phyloP scores from a whole-genome alignment of 1,139 yeast species.

The Pichia sp. region DNA sequence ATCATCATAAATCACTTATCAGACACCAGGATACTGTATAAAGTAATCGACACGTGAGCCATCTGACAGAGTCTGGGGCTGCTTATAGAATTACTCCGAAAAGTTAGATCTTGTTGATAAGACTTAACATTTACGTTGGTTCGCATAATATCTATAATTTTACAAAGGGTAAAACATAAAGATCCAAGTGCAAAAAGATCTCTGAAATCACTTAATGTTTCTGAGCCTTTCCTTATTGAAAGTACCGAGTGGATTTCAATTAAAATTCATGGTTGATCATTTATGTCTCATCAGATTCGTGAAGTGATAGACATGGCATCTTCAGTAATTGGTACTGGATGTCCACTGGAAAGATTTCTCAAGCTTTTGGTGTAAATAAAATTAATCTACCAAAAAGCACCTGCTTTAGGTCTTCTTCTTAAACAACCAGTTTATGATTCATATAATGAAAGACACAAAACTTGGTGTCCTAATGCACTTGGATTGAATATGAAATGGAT shows the following conservation, averaged over 20 bases:
- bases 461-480: constrained; percentile 74
- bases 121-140: constrained; percentile 74
- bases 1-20: too few relatives aligned
- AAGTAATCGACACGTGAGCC: too few relatives aligned
- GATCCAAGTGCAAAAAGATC: constrained; percentile 81
- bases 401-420: constrained; percentile 83
- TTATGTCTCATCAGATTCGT: constrained; percentile 96
- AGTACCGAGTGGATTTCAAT: constrained; percentile 96
- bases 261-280: constrained; percentile 96
- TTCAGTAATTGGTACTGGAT: constrained; percentile 75
- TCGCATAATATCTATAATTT: constrained; percentile 94
- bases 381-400: constrained; percentile 93
- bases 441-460: constrained; percentile 64
- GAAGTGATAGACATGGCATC: constrained; percentile 98
- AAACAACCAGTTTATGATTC: constrained; percentile 91
- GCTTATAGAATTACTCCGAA: constrained; percentile 58
- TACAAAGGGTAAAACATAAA: constrained; percentile 77
- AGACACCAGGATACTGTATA: too few relatives aligned
- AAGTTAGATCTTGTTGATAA: constrained; percentile 58
- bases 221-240: constrained; percentile 89
- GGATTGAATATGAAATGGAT: constrained; percentile 72
- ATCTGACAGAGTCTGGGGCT: constrained; percentile 59
- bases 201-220: constrained; percentile 72
- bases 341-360: constrained; percentile 69
- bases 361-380: constrained; percentile 71